phyloP scores from a whole-genome alignment of 2,329 filamentous ascomycete genomes.

The Venturia aucupariae region DNA sequence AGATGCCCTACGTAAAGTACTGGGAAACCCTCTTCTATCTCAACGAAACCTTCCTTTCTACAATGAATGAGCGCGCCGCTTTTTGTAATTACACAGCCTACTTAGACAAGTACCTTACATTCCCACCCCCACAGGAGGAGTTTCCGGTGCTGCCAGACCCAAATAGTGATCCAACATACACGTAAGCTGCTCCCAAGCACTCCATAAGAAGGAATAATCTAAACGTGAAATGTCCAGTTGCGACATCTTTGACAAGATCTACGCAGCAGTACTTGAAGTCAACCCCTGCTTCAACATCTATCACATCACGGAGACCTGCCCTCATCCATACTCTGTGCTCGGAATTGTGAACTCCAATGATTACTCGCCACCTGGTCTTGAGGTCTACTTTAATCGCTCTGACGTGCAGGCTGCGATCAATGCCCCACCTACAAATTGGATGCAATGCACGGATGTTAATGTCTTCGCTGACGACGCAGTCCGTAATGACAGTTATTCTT shows the following conservation, averaged over 20 bases:
- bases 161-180: background rate
- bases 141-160: slow-evolving; percentile 25
- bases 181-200: background rate
- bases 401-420: slow-evolving; percentile 43
- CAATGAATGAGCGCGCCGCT: slow-evolving; percentile 26
- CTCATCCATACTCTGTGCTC: slow-evolving; percentile 29
- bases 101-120: slow-evolving; percentile 36
- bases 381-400: slow-evolving; percentile 42
- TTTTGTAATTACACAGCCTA: slow-evolving; percentile 31
- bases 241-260: slow-evolving; percentile 33
- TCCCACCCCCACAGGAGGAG: slow-evolving; percentile 28
- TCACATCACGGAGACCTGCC: slow-evolving; percentile 34
- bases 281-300: slow-evolving; percentile 46
- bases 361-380: slow-evolving; percentile 31
- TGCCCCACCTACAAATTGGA: slow-evolving; percentile 36
- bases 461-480: slow-evolving; percentile 30
- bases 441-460: slow-evolving; percentile 31
- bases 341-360: slow-evolving; percentile 31
- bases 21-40: slow-evolving; percentile 34
- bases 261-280: slow-evolving; percentile 30
- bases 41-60: slow-evolving; percentile 33
- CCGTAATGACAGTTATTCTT: slow-evolving; percentile 20
- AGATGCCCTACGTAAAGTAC: slow-evolving; percentile 27
- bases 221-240: slow-evolving; percentile 21
- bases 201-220: background rate